Evolutionary conservation across 768 basidiomycete species (phyloP), one percentile per base, ranked within the genome.

Genomic region (Pleurotus platypus): DNA sequence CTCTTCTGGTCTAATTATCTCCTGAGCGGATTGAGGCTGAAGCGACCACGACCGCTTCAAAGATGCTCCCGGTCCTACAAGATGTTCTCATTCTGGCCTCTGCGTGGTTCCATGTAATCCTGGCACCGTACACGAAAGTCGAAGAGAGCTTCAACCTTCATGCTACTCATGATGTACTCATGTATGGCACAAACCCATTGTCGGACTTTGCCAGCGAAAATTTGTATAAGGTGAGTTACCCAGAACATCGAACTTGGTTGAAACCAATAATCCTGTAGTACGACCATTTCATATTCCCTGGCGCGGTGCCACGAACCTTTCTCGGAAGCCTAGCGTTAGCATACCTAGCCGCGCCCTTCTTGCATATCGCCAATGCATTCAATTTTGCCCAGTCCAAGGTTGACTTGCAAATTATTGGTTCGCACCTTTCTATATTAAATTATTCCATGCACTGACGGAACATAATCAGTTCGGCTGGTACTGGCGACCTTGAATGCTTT

Each of bases 141-240:
- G 97, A 99, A 70, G 97, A 99, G 72, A 91, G 89, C 65, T 98
- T 98, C 78, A 94, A 89, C 62, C 80, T 98, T 7, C 97, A 98
- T 67, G 94, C 92, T 0, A 80, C 79, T 0, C 92, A 97, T 66
- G 97, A 99, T 70, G 75, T 92, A 22, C 74, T 98, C 26, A 80
- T 87, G 72, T 86, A 93, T 64, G 94, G 94, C 2, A 67, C 84
- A 47, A 50, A 46, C 27, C 27, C 53, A 58, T 54, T 35, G 8
- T 4, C 49, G 7, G 27, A 35, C 6, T 12, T 26, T n/a, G 4
- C n/a, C 30, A 35, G 49, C 8, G 35, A 30, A 11, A 50, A 38
- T 22, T 35, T 50, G 35, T 50, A 50, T 50, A 30, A 50, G n/a
- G 49, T 50, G 49, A 35, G 49, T 50, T 50, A 5, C 8, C 13